phyloP scores from a whole-genome alignment of 1,139 yeast species.

The Hansenula sp. region DNA sequence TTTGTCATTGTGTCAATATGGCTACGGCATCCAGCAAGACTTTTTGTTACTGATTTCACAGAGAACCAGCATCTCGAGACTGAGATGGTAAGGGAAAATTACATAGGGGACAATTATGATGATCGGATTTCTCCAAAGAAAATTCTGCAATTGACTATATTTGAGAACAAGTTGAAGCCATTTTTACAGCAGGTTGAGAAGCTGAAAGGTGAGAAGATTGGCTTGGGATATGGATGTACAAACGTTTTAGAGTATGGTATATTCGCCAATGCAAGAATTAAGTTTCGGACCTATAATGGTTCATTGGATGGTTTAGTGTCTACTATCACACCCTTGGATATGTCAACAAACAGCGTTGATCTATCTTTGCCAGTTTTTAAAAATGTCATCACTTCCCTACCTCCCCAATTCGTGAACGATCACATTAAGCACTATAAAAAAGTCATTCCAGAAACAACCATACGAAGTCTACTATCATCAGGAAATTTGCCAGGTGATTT shows the following conservation, averaged over 20 bases:
- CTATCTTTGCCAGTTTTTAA: slow-evolving; percentile 1
- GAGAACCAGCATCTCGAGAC: slow-evolving; percentile 4
- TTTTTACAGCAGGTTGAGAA: slow-evolving; percentile 2
- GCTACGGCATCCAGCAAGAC: neutral
- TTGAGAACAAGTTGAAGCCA: slow-evolving; percentile 2
- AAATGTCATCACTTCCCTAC: slow-evolving; percentile 3
- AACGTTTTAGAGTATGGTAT: slow-evolving; percentile 8
- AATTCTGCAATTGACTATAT: slow-evolving; percentile 8
- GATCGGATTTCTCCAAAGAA: slow-evolving; percentile 1
- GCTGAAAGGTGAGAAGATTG: neutral
- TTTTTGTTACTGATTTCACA: slow-evolving; percentile 15
- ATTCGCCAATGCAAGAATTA: slow-evolving; percentile 7
- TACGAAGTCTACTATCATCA: no score
- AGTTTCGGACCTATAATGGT: slow-evolving; percentile 6
- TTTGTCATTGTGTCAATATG: neutral
- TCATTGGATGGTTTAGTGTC: slow-evolving; percentile 7
- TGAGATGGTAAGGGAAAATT: neutral
- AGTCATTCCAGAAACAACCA: neutral
- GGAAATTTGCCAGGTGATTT: neutral
- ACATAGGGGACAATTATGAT: slow-evolving; percentile 4
- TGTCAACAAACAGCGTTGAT: neutral
- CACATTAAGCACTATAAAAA: no score
- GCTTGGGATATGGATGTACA: neutral
- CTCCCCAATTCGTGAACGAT: neutral
- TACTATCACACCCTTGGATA: slow-evolving; percentile 3